Base-by-base conservation (phyloP, 495 filamentous ascomycete genomes). In the Parathielavia appendiculata region DNA sequence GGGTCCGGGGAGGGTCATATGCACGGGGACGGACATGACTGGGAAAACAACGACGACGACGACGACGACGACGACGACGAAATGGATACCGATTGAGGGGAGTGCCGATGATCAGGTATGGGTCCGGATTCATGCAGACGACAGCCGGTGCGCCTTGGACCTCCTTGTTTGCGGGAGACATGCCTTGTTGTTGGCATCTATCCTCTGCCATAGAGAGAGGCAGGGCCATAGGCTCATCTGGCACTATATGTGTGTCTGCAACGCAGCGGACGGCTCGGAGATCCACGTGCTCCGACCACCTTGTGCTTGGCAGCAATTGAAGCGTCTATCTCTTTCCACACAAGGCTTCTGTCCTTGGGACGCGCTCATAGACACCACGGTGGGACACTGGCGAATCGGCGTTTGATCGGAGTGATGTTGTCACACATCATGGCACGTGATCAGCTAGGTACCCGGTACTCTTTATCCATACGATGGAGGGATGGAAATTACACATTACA, bases 31-130 rank as follows among this genome's bases (percentile, higher is more conserved):
- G 26, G 26, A 30, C 26, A 30, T 6, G 26, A 30, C 26, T 30
- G 26, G 26, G 26, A 30, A 6, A 56, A 54, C 22, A 65, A 58
- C 14, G 66, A 59, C 61, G 74, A 75, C 52, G 75, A 76, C 51
- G 67, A 68, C 40, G 64, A 68, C 47, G 66, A 69, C 38, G 76
- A 76, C 48, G 75, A 76, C 57, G 65, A 67, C 59, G 78, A 71
- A 19, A 89, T 90, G 85, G 84, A 88, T 68, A 75, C 86, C 68
- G 86, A 90, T 69, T 88, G 77, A 83, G 66, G 63, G 16, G 63
- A 56, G 45, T 40, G n/a, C 34, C 7, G 22, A 2, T 41, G 5
- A 11, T 35, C 30, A 20, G 19, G 10, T 4, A 9, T 34, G 5
- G 35, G 23, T 16, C 52, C 48, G 39, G 2, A 20, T 53, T 36